Base-by-base conservation (phyloP, 257 asterid species). In the Verbena officinalis region DNA sequence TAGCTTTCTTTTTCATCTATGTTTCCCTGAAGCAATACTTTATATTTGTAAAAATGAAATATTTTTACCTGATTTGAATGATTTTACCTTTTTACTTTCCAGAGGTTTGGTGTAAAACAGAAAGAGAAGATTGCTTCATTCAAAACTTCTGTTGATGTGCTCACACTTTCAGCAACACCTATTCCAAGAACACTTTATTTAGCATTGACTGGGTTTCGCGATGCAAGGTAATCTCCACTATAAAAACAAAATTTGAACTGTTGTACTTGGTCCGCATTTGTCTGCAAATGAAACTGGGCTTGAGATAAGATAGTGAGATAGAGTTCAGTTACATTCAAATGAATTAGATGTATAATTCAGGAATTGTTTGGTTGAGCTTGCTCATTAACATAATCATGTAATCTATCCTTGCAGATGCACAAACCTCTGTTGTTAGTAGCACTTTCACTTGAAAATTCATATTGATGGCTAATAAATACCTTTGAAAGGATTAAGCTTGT, bases 91-190 rank as follows among this genome's bases (percentile, higher is more conserved):
- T 69, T 79, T 73, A 48, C 57, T 74, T 68, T 73, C 49, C 85
- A 93, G 97, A 93, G 99, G 74, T 93, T 90, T 84, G 97, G 97
- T 2, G 99, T 93, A 31, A 90, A 93, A 73, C 97, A 93, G 75
- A 93, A 90, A 85, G 97, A 93, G 81, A 87, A 73, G 88, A 93
- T 89, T 75, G 98, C 98, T 78, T 93, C 98, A 39, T 85, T 93
- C 74, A 93, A 90, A 83, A 90, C 95, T 72, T 90, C 97, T 42
- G 91, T 93, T 68, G 98, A 93, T 59, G 97, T 93, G 64, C 96
- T 93, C 70, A 87, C 98, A 19, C 98, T 93, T 79, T 93, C 99
- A 11, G 99, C 97, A 61, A 90, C 98, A 17, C 98, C 98, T 51
- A 90, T 93, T 68, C 99, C 97, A 23, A 83, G 99, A 77, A 93